Conservation (phyloP, 768 basidiomycete genomes). For the Pleurotus giganteus region DNA sequence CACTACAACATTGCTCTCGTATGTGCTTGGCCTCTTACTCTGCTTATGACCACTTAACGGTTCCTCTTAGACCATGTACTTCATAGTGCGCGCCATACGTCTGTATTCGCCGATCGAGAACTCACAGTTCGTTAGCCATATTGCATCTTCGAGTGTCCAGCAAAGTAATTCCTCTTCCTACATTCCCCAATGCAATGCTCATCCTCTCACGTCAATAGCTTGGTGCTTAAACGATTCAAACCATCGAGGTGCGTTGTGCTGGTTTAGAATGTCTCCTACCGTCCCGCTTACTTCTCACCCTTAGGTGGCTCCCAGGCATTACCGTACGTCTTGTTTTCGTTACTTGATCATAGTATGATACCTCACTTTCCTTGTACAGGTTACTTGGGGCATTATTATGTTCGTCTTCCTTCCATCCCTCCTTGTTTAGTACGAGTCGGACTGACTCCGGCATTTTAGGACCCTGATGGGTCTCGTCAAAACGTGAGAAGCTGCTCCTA, state of each 20-base stretch:
- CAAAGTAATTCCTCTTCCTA: constrained; percentile 44
- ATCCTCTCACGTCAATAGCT: constrained; percentile 20
- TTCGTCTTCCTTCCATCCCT: constrained; percentile 22
- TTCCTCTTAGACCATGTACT: constrained; percentile 58
- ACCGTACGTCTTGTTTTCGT: constrained; percentile 36
- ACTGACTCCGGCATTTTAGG: constrained; percentile 29
- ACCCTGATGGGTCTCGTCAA: constrained; percentile 67
- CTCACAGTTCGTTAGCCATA: constrained; percentile 38
- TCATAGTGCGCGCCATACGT: constrained; percentile 45
- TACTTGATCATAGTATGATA: neutral
- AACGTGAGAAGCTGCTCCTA: constrained; percentile 36
- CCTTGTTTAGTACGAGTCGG: neutral
- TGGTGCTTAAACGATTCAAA: constrained; percentile 60
- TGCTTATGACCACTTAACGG: neutral
- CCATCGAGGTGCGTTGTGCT: constrained; percentile 59
- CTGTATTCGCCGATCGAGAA: neutral
- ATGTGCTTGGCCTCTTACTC: constrained; percentile 12
- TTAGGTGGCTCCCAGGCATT: constrained; percentile 64
- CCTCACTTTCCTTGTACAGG: constrained; percentile 27
- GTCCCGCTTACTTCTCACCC: neutral
- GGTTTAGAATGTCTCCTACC: no score
- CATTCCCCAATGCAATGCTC: neutral
- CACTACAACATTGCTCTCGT: constrained; percentile 70
- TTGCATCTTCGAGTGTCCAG: constrained; percentile 66
- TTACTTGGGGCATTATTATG: constrained; percentile 66